Conservation (phyloP, 352 stramenopile genomes). For the Achlya hypogyna region DNA sequence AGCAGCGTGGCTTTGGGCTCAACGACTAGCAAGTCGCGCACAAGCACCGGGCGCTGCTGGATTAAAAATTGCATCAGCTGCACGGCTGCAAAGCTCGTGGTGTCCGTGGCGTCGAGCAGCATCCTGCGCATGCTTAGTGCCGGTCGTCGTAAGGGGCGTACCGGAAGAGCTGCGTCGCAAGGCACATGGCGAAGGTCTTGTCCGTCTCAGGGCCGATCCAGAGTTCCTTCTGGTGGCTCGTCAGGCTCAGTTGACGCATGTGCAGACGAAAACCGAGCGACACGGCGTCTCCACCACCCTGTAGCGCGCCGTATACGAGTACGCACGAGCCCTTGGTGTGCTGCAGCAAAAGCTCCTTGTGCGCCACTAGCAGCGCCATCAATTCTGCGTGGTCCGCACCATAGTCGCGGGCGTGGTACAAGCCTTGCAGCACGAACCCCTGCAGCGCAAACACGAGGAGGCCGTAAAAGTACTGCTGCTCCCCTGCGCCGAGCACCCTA, state of each 20-base stretch:
- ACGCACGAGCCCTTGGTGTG: conserved; percentile 52
- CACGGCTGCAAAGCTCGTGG: conserved; percentile 38
- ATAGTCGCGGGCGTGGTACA: conserved; percentile 35
- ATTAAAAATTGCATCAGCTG: conserved; percentile 64
- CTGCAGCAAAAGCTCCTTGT: conserved; percentile 52
- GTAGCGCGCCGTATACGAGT: conserved; percentile 30
- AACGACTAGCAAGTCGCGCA: conserved; percentile 70
- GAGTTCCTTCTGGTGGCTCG: conserved; percentile 45
- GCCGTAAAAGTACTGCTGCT: conserved; percentile 66
- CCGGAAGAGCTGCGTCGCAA: conserved; percentile 46
- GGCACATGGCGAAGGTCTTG: conserved; percentile 53
- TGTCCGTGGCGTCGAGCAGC: conserved; percentile 47
- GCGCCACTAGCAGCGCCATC: conserved; percentile 34
- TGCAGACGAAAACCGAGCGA: conserved; percentile 20
- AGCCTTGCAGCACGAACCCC: conserved; percentile 41
- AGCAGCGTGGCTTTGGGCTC: conserved; percentile 54
- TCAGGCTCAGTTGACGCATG: conserved; percentile 16
- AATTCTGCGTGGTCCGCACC: conserved; percentile 22
- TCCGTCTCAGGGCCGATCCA: conserved; percentile 56
- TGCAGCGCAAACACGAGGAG: conserved; percentile 57
- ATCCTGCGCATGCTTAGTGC: conserved; percentile 20
- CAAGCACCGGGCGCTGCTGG: conserved; percentile 50
- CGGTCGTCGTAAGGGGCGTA: neutral
- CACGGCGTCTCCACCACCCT: neutral
- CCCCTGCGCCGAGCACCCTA: conserved; percentile 37